These are phyloP conservation scores for Yamadazyma nakazawae DNA, from an alignment of 805 yeast genomes.

Conservation along the genomic window DNA sequence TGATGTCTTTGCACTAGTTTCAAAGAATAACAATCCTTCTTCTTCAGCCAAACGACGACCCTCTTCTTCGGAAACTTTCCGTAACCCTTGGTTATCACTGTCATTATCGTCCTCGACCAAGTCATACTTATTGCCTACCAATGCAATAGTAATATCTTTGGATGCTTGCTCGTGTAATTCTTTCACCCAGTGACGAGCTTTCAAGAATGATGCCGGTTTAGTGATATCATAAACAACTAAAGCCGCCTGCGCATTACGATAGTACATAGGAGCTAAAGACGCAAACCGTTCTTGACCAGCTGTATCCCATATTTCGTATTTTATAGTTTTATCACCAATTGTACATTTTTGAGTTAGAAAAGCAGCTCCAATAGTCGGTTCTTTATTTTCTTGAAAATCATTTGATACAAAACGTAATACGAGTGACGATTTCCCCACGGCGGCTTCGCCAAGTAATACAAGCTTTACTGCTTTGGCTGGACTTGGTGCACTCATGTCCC, in stretches of 20 bases:
- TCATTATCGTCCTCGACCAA: constrained; percentile 50
- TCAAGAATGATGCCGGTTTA: constrained; percentile 89
- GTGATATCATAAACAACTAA: constrained; percentile 94
- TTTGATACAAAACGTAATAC: constrained; percentile 90
- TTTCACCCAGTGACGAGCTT: constrained; percentile 97
- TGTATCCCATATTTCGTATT: constrained; percentile 94
- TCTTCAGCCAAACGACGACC: constrained; percentile 87
- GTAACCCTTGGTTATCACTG: constrained; percentile 37
- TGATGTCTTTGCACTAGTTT: constrained; percentile 91
- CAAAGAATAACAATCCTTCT: constrained; percentile 86
- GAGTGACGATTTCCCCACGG: constrained; percentile 93
- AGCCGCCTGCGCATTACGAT: constrained; percentile 96
- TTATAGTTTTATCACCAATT: constrained; percentile 80
- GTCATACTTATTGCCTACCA: constrained; percentile 92
- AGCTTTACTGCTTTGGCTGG: constrained; percentile 60
- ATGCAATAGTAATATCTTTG: constrained; percentile 87
- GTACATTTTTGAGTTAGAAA: constrained; percentile 91
- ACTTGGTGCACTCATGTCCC: constrained; percentile 13
- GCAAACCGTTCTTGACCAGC: constrained; percentile 99
- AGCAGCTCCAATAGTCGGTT: constrained; percentile 98
- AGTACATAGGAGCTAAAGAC: constrained; percentile 93
- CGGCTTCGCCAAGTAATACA: constrained; percentile 94
- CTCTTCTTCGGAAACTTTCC: constrained; percentile 83
- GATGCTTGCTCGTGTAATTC: constrained; percentile 94
- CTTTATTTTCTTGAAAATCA: constrained; percentile 95